Evolutionary conservation across 2,329 filamentous ascomycete species (phyloP).

Genomic region (Xylaria digitata): DNA sequence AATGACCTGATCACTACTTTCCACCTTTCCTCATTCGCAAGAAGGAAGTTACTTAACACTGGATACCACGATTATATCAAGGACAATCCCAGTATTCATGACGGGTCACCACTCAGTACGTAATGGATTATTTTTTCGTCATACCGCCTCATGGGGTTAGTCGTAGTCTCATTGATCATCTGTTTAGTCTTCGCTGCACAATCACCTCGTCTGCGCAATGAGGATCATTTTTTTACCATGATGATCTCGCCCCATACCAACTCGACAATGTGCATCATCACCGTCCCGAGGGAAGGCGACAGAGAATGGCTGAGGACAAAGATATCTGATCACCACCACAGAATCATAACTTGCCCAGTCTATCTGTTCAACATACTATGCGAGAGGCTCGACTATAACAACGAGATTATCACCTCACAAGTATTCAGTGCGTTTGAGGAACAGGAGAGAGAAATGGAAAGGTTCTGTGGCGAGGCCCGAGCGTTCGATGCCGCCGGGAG

Average conservation of each 20-base stretch:
- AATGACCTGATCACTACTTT: constrained; percentile 8
- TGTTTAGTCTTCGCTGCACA: constrained; percentile 25
- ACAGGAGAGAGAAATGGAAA: constrained; percentile 17
- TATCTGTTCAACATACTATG: constrained; percentile 24
- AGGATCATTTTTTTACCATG: constrained; percentile 19
- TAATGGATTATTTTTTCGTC: constrained; percentile 13
- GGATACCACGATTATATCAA: constrained; percentile 26
- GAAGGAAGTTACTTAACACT: constrained; percentile 5
- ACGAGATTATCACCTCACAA: constrained; percentile 7
- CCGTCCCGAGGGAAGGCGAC: constrained; percentile 9
- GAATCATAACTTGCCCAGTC: constrained; percentile 20
- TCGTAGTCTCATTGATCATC: constrained; percentile 17
- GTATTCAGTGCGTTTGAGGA: constrained; percentile 19
- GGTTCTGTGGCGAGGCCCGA: constrained; percentile 3
- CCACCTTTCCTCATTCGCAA: constrained; percentile 6
- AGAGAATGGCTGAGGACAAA: constrained; percentile 15
- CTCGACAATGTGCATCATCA: constrained; percentile 27
- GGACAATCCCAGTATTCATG: constrained; percentile 11
- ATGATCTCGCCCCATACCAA: constrained; percentile 16
- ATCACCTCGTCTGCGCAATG: constrained; percentile 18
- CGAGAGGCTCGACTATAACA: constrained; percentile 19
- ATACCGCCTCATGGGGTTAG: constrained; percentile 1
- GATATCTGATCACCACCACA: background rate
- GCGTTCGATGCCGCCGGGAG: background rate
- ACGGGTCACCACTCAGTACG: constrained; percentile 20